Evolutionary conservation across 2,329 filamentous ascomycete genomes (phyloP), one percentile per base, ranked within the genome.

Genomic region (Cordyceps tenuipes): DNA sequence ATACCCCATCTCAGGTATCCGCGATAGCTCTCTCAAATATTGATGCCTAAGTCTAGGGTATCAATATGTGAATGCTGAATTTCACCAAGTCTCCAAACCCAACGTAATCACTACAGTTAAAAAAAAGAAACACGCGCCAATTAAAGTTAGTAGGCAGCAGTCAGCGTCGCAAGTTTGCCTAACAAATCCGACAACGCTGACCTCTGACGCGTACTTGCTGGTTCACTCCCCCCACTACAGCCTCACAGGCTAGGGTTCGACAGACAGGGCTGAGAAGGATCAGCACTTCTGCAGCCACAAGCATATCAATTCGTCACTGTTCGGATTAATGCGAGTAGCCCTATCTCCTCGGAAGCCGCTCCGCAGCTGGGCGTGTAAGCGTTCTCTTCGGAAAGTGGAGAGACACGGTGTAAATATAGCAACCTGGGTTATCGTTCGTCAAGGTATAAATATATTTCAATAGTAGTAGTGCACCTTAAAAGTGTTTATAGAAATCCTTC

Each of bases 151-250:
- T 10, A n/a, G 7, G 13, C 10, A 43, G 5, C 26, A 43, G 10
- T 3, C 5, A 3, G 39, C 39, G 9, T 44, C 52, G 39, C 12
- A 29, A 34, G 46, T 39, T 6, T 15, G 2, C 10, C 6, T 6
- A 46, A 8, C 12, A 29, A 56, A 56, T 56, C 53, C 53, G 53
- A 56, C 53, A 17, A 56, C 12, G 53, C 43, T 36, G 43, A 47
- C 41, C 3, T 26, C 26, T 34, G 23, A 56, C 43, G 53, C 26
- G 53, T 47, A 56, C 41, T 23, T n/a, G 39, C 5, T 10, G 2
- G 26, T 29, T 10, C 6, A 3, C 7, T 26, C 39, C 29, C 52
- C 29, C 53, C 53, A 36, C 53, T 4, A 15, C 53, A 56, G 43
- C 43, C 53, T 47, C 43, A 21, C 41, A 9, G 52, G 41, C 39